These are phyloP conservation scores for Fusarium brevicatenulatum DNA, from an alignment of 2,329 filamentous ascomycete genomes.

Conservation along the genomic window DNA sequence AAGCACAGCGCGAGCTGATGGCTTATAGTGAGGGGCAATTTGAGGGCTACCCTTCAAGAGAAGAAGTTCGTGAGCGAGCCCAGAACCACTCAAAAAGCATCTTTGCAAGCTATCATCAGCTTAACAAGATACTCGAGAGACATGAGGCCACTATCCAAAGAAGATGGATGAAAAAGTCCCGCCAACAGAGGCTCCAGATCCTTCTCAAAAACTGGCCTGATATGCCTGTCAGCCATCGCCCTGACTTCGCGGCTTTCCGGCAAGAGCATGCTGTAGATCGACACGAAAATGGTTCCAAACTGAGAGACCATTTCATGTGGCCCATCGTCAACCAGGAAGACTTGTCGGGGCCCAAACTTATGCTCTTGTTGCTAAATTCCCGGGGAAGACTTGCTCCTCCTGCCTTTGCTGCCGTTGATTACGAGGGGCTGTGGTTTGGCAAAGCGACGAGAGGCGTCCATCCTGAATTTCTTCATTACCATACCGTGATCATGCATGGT, in stretches of 20 bases:
- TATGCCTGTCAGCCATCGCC: slow-evolving; percentile 61
- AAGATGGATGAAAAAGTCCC: slow-evolving; percentile 65
- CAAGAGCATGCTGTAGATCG: slow-evolving; percentile 32
- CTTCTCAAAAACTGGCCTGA: slow-evolving; percentile 60
- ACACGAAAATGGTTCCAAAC: slow-evolving; percentile 21
- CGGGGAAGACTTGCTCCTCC: slow-evolving; percentile 59
- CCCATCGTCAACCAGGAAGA: slow-evolving; percentile 69
- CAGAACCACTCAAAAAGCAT: neutral
- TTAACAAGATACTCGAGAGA: slow-evolving; percentile 54
- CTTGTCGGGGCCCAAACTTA: slow-evolving; percentile 53
- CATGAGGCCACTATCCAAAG: slow-evolving; percentile 63
- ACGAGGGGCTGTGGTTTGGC: slow-evolving; percentile 48
- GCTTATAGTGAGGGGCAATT: neutral
- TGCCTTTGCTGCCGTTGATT: slow-evolving; percentile 60
- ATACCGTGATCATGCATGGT: slow-evolving; percentile 51
- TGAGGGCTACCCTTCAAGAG: accelerated
- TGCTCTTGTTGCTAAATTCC: slow-evolving; percentile 64
- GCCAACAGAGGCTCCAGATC: slow-evolving; percentile 56
- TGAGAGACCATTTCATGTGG: slow-evolving; percentile 56
- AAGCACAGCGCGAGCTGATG: neutral
- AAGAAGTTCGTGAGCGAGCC: neutral
- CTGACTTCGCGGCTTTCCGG: slow-evolving; percentile 58
- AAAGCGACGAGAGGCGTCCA: slow-evolving; percentile 37
- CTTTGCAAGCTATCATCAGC: neutral
- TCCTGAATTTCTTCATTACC: slow-evolving; percentile 43